Base-by-base conservation (phyloP, 345 rosid species). In the Balakata baccata region DNA sequence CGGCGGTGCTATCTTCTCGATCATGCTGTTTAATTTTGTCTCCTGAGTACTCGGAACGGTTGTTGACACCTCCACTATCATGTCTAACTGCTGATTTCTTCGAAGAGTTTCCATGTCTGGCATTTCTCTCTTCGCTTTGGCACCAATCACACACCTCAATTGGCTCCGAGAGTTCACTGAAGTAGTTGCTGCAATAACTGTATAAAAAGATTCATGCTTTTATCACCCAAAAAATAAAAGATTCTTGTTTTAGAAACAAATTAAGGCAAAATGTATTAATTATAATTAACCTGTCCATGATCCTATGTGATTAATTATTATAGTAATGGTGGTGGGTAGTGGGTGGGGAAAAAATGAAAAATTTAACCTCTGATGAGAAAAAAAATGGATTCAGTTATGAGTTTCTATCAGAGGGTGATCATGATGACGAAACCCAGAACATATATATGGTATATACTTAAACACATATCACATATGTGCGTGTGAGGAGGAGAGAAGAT, bases 151-250 rank as follows among this genome's bases (percentile, higher is more conserved):
- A 94, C 77, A 78, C 74, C 63, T 80, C 87, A 16, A 90, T 84
- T 69, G 91, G 89, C 74, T 85, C 95, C 43, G 84, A 82, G 18
- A 72, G 78, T 66, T 89, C 98, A 29, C 87, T 81, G 83, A 87
- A 92, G 78, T 87, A 92, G 84, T 86, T 94, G 78, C 98, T 92
- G 77, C 98, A 94, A 74, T 94, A 94, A 84, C 98, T 94, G 64
- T 71, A 7, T n/a, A 69, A 20, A 69, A 20, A 51, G 5, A 64
- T 68, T 69, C 70, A 72, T 61, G 53, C 68, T 68, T n/a, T n/a
- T n/a, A n/a, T n/a, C n/a, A n/a, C n/a, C n/a, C n/a, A n/a, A n/a
- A n/a, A n/a, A n/a, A n/a, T n/a, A 20, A 69, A 20, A 51, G 5
- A 64, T 68, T 69, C 70, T 70, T 61, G 53, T 64, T 68, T 16